Evolutionary conservation across 2,329 filamentous ascomycete genomes (phyloP).

Genomic region (Pyrenophora tritici-repentis): DNA sequence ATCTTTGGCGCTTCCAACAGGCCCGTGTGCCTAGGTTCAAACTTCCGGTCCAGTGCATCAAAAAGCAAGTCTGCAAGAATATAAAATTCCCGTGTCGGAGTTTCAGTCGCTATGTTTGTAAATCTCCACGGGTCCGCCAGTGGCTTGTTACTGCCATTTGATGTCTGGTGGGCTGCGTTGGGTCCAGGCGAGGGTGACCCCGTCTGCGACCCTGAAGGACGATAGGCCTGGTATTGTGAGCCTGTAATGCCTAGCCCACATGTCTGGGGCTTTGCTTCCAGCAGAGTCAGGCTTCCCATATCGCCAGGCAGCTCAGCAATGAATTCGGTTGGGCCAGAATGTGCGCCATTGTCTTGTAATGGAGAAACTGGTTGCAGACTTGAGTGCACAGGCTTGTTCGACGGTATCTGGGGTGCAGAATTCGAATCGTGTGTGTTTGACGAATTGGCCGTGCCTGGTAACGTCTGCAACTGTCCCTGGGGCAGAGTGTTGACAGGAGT

Average conservation of each 20-base stretch:
- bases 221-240: slow-evolving; percentile 37
- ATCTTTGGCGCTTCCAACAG: slow-evolving; percentile 43
- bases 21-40: slow-evolving; percentile 43
- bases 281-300: slow-evolving; percentile 31
- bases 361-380: slow-evolving; percentile 19
- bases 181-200: slow-evolving; percentile 28
- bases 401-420: slow-evolving; percentile 13
- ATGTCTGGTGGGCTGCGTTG: slow-evolving; percentile 35
- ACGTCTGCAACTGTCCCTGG: slow-evolving; percentile 15
- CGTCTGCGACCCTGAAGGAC: slow-evolving; percentile 20
- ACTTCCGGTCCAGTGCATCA: slow-evolving; percentile 41
- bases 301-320: slow-evolving; percentile 44
- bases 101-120: slow-evolving; percentile 38
- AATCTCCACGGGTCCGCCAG: slow-evolving; percentile 44
- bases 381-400: slow-evolving; percentile 14
- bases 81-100: slow-evolving; percentile 44
- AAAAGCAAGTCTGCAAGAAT: slow-evolving; percentile 44
- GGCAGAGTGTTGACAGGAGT: slow-evolving; percentile 22
- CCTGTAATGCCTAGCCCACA: slow-evolving; percentile 8
- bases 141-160: slow-evolving; percentile 34
- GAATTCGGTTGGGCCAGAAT: slow-evolving; percentile 32
- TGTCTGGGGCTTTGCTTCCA: slow-evolving; percentile 20
- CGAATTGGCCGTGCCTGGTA: slow-evolving; percentile 23
- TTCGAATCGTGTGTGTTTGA: slow-evolving; percentile 21
- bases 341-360: slow-evolving; percentile 9